Conservation (phyloP, 345 rosid species). For the Rhizophora mangle region DNA sequence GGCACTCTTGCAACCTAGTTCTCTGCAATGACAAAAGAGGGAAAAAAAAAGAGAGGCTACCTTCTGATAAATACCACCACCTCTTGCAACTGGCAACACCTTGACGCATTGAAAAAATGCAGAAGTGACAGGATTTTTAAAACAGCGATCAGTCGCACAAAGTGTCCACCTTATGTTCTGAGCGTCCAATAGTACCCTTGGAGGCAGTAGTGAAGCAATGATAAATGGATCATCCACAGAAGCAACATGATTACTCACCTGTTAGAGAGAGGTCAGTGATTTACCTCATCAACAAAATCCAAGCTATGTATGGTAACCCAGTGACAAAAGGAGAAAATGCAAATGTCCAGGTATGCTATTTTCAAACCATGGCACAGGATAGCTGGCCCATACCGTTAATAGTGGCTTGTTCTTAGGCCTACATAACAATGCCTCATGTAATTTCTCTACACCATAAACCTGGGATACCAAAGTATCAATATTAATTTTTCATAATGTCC, state of each 20-base stretch:
- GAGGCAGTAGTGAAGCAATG: slow-evolving; percentile 89
- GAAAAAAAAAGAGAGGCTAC: slow-evolving; percentile 28
- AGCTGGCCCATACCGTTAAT: slow-evolving; percentile 55
- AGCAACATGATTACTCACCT: slow-evolving; percentile 99
- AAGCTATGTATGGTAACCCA: background rate
- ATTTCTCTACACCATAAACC: slow-evolving; percentile 93
- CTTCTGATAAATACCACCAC: slow-evolving; percentile 96
- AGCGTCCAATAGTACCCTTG: slow-evolving; percentile 70
- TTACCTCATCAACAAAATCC: slow-evolving; percentile 4
- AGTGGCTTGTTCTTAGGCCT: slow-evolving; percentile 77
- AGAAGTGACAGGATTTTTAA: slow-evolving; percentile 78
- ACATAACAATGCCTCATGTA: slow-evolving; percentile 77
- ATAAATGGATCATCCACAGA: slow-evolving; percentile 91
- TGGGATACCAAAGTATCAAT: slow-evolving; percentile 18
- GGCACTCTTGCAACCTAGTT: background rate
- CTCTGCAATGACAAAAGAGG: no score
- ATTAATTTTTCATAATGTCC: background rate
- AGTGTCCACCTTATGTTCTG: slow-evolving; percentile 92
- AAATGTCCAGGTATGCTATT: background rate
- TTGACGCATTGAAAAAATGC: slow-evolving; percentile 86
- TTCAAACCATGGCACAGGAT: background rate
- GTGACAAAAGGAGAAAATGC: background rate
- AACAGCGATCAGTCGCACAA: slow-evolving; percentile 93
- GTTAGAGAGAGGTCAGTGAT: slow-evolving; percentile 3
- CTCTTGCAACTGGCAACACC: slow-evolving; percentile 88